A percentile compares a stretch with the other conserved stretches of the same genome.
Conservation (phyloP, 73 alveolate genomes). For the Paramecium sexaurelia region DNA sequence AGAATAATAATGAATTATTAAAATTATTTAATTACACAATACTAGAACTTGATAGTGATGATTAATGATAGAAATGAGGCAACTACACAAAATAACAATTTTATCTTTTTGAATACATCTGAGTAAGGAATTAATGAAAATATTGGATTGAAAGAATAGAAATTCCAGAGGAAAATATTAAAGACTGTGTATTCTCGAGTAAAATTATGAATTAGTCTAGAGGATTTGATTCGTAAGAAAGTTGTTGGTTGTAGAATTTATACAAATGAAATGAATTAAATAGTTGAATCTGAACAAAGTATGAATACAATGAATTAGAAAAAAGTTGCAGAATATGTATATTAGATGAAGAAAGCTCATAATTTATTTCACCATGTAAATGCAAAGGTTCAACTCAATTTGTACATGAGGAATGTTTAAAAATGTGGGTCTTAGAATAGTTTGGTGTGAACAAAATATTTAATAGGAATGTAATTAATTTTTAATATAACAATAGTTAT, state of each 20-base stretch:
- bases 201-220: neutral
- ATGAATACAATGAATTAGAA: neutral
- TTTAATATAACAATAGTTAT: neutral
- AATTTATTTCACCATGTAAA: slow-evolving; percentile 37
- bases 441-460: neutral
- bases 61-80: neutral
- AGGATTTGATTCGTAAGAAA: neutral
- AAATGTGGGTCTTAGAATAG: slow-evolving; percentile 50
- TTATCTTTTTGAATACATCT: neutral
- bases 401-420: slow-evolving; percentile 56
- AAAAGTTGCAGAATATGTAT: slow-evolving; percentile 29
- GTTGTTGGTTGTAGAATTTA: neutral
- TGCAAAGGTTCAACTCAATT: slow-evolving; percentile 30
- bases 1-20: slow-evolving; percentile 4
- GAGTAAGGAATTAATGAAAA: neutral
- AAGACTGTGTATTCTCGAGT: neutral
- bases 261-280: neutral
- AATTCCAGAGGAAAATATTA: neutral
- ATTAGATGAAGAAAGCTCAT: neutral
- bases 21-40: neutral
- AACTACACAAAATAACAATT: neutral
- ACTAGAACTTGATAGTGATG: neutral
- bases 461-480: neutral
- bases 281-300: neutral
- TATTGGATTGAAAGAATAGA: neutral